Conservation (phyloP, 2,329 filamentous ascomycete genomes). For the Immersiporthe knoxdaviesiana region DNA sequence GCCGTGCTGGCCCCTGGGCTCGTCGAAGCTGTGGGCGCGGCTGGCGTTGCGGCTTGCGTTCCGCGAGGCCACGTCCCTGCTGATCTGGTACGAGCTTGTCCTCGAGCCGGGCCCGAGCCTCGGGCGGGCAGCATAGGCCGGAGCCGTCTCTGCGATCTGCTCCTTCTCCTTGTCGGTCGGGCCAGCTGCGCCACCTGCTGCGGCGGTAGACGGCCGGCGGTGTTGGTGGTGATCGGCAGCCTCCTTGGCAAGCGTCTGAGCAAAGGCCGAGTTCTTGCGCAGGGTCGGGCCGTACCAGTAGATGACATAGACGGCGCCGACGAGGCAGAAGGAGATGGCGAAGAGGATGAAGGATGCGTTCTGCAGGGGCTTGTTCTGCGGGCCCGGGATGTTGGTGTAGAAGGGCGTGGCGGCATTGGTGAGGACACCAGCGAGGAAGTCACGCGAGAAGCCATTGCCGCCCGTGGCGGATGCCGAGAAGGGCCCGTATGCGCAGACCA, state of each 20-base stretch:
- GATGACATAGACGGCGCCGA: constrained; percentile 66
- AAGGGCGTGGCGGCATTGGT: constrained; percentile 70
- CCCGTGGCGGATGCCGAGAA: constrained; percentile 77
- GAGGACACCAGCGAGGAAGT: constrained; percentile 73
- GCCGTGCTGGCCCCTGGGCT: constrained; percentile 16
- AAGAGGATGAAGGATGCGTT: constrained; percentile 67
- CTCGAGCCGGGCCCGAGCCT: constrained; percentile 23
- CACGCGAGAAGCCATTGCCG: constrained; percentile 74
- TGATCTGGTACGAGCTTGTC: constrained; percentile 24
- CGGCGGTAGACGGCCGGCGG: constrained; percentile 6
- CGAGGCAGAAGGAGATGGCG: constrained; percentile 63
- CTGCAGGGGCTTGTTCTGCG: constrained; percentile 37
- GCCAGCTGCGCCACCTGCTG: neutral
- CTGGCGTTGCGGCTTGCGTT: constrained; percentile 21
- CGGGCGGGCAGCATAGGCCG: constrained; percentile 15
- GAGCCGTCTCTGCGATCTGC: constrained; percentile 6
- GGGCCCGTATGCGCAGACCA: constrained; percentile 73
- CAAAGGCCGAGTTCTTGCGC: constrained; percentile 65
- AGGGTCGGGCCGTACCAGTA: constrained; percentile 67
- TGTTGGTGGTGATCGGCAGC: constrained; percentile 26
- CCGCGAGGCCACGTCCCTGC: constrained; percentile 19
- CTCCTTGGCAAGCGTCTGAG: constrained; percentile 58
- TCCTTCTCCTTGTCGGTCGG: constrained; percentile 10
- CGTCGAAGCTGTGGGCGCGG: constrained; percentile 25
- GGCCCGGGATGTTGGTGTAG: constrained; percentile 60